Evolutionary conservation across 2,329 filamentous ascomycete species (phyloP), one percentile per base, ranked within the genome.

Genomic region (Claviceps cyperi): DNA sequence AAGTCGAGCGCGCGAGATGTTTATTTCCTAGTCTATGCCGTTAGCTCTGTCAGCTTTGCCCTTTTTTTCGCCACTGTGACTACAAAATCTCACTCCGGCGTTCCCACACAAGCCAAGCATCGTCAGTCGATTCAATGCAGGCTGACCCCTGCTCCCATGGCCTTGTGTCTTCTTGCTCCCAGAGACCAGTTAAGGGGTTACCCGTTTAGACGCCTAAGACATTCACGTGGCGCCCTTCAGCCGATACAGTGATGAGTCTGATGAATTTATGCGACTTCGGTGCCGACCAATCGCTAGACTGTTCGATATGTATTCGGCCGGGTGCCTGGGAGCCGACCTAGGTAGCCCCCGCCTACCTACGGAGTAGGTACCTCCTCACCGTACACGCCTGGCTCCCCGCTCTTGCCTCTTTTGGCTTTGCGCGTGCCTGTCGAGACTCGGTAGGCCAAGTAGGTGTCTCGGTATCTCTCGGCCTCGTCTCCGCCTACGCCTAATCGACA

Each of bases 1-100:
- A 67, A 77, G 76, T 77, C 5, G 7, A 19, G 8, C 6, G 17
- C 13, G 5, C 21, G n/a, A 21, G 5, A 39, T 11, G 8, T 40
- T 7, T 17, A 5, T 17, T 19, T 40, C 38, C 38, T 17, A 19
- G 21, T 21, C 4, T 21, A 3, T 46, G 44, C 6, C 4, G 17
- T n/a, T 37, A 14, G 15, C 1, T 37, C 35, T 22, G 2, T 28
- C 28, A 28, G 28, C 28, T 28, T 28, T 28, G 28, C 28, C 28
- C 28, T 37, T 46, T 19, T 19, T 36, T 36, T 22, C 15, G 4
- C 19, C 3, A 9, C 5, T 35, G 28, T 8, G 11, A 15, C 19
- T 37, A 9, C 22, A 35, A 36, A 2, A 37, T 37, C 1, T 17
- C 11, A n/a, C 11, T 37, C 9, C 17, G 5, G n/a, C 21, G 43